Base-by-base conservation (phyloP, 345 rosid genomes). In the Eucalyptus dawsonii region DNA sequence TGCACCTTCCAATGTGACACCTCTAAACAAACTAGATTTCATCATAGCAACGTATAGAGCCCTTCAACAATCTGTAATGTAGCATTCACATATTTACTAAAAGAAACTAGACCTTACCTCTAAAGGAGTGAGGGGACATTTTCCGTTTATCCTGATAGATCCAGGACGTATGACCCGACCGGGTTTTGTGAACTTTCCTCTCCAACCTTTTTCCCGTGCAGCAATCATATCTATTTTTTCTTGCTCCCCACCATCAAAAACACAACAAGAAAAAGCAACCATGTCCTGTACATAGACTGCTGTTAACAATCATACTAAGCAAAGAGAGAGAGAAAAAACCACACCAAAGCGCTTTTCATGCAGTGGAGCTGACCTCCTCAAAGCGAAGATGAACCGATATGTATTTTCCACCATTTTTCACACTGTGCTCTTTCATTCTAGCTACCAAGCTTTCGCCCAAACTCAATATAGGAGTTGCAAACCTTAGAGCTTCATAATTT, bases 201-300 rank as follows among this genome's bases (percentile, higher is more conserved):
- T 96, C 99, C 99, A 98, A 89, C 99, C 99, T 91, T 95, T 93
- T 92, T 98, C 99, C 93, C 99, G 95, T 40, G 99, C 99, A 83
- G 95, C 98, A 86, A 88, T 91, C 99, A 98, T 98, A 91, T 97
- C 99, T 91, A 89, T 89, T 87, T 91, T 95, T 95, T 98, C 99
- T 91, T 95, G 95, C 89, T 91, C 93, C 54, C 99, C 99, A 76
- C 99, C 99, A 93, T 96, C 99, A 94, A 96, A 98, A 89, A 98
- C 92, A 90, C 99, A 98, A 91, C 99, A 98, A 88, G 99, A 98
- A 93, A 98, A 98, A 92, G 99, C 99, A 90, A 98, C 99, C 99
- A 98, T 97, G 93, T 98, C 99, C 99, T 98, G 94, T 69, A 90
- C 44, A 91, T 42, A 29, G 40, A 47, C 37, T 50, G 29, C 37